phyloP scores from a whole-genome alignment of 2,329 filamentous ascomycete species.

The Clathrospora elynae region DNA sequence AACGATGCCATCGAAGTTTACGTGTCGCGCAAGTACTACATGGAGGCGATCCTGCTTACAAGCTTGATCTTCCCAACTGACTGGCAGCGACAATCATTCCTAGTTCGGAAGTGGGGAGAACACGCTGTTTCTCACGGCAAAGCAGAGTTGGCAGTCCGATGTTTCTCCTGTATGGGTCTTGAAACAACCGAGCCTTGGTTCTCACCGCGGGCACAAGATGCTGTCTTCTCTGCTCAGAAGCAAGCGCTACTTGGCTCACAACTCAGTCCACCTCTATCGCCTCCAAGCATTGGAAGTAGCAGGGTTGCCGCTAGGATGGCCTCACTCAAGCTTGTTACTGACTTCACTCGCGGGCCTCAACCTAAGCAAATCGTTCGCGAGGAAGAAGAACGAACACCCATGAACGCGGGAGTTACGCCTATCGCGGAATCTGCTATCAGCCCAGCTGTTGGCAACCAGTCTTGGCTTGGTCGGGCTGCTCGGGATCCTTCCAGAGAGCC shows the following conservation, averaged over 20 bases:
- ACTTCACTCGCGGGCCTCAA: constrained; percentile 64
- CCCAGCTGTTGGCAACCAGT: constrained; percentile 60
- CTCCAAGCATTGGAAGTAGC: constrained; percentile 63
- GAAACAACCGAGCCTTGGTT: constrained; percentile 87
- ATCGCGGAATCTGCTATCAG: constrained; percentile 73
- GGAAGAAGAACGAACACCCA: constrained; percentile 70
- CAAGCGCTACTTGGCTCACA: constrained; percentile 57
- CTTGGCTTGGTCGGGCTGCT: constrained; percentile 47
- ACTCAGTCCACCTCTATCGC: constrained; percentile 74
- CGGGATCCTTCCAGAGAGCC: constrained; percentile 49
- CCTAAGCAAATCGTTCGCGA: constrained; percentile 69
- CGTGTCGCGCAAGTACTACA: constrained; percentile 84
- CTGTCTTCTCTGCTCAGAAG: constrained; percentile 61
- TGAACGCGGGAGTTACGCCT: constrained; percentile 81
- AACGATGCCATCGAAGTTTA: constrained; percentile 98
- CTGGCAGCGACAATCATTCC: constrained; percentile 87
- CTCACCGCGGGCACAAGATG: constrained; percentile 75
- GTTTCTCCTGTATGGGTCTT: constrained; percentile 86
- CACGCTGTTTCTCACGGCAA: constrained; percentile 85
- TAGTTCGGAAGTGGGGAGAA: constrained; percentile 94
- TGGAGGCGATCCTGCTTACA: constrained; percentile 90
- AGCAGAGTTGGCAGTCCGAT: constrained; percentile 87
- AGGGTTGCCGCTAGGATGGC: constrained; percentile 75
- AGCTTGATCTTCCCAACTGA: constrained; percentile 81
- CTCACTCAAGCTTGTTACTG: constrained; percentile 87